phyloP scores from a whole-genome alignment of 1,284 basidiomycete species.

The Cryptococcus neoformans region DNA sequence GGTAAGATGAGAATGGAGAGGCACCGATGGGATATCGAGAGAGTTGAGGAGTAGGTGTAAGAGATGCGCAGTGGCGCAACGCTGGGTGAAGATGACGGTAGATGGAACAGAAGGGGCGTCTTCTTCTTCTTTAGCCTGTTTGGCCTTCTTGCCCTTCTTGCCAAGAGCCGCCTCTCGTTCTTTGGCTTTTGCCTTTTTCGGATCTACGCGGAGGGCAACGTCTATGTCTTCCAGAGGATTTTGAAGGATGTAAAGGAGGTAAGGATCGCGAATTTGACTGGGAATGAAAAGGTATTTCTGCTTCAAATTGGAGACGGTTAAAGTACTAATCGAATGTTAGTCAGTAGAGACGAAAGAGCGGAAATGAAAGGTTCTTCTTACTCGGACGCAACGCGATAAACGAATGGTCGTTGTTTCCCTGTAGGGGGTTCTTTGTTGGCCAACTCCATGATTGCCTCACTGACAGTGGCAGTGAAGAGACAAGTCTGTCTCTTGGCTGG shows the following conservation, averaged over 20 bases:
- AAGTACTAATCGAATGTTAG: slow-evolving; percentile 56
- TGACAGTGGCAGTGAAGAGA: slow-evolving; percentile 94
- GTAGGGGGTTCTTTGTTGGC: slow-evolving; percentile 68
- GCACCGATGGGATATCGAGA: slow-evolving; percentile 76
- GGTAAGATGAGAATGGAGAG: slow-evolving; percentile 88
- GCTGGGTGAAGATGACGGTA: slow-evolving; percentile 93
- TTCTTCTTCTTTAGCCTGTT: slow-evolving; percentile 41
- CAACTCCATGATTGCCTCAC: slow-evolving; percentile 77
- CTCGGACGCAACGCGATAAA: slow-evolving; percentile 77
- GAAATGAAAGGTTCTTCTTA: slow-evolving; percentile 50
- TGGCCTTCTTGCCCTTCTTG: slow-evolving; percentile 20
- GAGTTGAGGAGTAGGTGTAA: slow-evolving; percentile 75
- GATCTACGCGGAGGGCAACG: slow-evolving; percentile 27
- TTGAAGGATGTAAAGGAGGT: slow-evolving; percentile 85
- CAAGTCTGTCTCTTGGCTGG: slow-evolving; percentile 89
- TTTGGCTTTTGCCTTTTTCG: slow-evolving; percentile 31
- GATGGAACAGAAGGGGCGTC: slow-evolving; percentile 62
- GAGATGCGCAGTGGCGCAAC: slow-evolving; percentile 84
- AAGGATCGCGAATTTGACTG: slow-evolving; percentile 89
- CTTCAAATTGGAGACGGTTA: slow-evolving; percentile 79
- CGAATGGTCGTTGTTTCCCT: slow-evolving; percentile 83
- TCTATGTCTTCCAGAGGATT: slow-evolving; percentile 77
- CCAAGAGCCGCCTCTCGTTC: not conserved
- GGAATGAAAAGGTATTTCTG: slow-evolving; percentile 93
- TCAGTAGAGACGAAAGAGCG: not conserved